Conservation (phyloP, 345 rosid genomes). For the Acer yangbiense region DNA sequence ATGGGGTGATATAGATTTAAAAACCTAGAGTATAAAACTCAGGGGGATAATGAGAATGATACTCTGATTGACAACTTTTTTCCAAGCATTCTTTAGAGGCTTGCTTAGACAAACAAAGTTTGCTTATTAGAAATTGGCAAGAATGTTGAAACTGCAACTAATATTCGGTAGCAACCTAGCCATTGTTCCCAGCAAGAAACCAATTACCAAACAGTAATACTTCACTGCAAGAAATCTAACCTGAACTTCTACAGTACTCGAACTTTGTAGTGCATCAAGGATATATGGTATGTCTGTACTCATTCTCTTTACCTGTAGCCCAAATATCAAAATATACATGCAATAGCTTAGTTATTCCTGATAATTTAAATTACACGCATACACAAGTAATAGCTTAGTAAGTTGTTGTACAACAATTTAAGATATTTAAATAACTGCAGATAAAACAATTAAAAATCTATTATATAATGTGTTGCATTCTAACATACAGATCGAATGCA, state of each 20-base stretch:
- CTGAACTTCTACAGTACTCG: constrained; percentile 74
- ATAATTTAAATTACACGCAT: not conserved
- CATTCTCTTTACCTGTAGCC: constrained; percentile 81
- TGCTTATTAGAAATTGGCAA: not conserved
- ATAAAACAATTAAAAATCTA: not conserved
- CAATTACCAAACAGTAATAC: not conserved
- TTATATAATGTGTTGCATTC: constrained; percentile 5
- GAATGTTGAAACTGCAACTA: not conserved
- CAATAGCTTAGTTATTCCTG: not conserved
- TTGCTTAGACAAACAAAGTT: not conserved
- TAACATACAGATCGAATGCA: not conserved
- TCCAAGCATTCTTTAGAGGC: not conserved
- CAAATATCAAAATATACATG: not conserved
- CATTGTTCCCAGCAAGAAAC: not conserved
- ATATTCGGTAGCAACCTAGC: not conserved
- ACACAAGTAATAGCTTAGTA: not conserved
- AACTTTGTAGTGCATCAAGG: constrained; percentile 72
- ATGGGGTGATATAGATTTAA: not conserved
- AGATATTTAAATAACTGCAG: not conserved
- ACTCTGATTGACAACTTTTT: not conserved
- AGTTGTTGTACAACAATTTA: not conserved
- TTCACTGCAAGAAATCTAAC: constrained; percentile 42
- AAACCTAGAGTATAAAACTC: not conserved
- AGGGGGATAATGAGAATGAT: not conserved
- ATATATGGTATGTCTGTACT: constrained; percentile 70